Base-by-base conservation (phyloP, 1,139 yeast species). In the Meyerozyma smithsonii region DNA sequence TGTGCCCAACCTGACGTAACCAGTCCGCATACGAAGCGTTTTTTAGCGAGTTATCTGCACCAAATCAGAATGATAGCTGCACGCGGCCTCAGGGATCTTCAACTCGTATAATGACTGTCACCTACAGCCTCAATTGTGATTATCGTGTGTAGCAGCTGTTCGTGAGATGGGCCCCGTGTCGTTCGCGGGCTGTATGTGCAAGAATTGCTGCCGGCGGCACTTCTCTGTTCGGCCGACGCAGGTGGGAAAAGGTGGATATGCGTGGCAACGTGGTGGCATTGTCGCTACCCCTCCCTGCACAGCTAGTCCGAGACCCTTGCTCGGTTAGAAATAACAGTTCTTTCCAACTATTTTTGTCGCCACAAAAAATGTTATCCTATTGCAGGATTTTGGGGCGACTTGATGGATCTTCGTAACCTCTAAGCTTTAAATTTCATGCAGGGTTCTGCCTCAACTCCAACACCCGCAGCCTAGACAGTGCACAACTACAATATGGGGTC, bases 1-100 rank as follows among this genome's bases (percentile, higher is more conserved):
- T n/a, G n/a, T n/a, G n/a, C 24, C 6, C 24, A 7, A 20, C 24
- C 24, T 7, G 24, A 20, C 8, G 24, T 6, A 20, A 6, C 24
- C 8, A 20, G 24, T 20, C 24, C n/a, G 30, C 30, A 26, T 26
- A 4, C 11, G 11, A 26, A 26, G 30, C 30, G 30, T 26, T 26
- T 26, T 26, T 26, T 5, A 26, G 30, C 30, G 30, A 26, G 30
- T 15, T 15, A 26, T 26, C 11, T 26, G 30, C 30, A 26, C 30
- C 16, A 23, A 11, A 23, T 23, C 25, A 4, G 12, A 11, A 21
- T 3, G 2, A 11, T 23, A 8, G 25, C 25, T 23, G 25, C 25
- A 6, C 25, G 12, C 5, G n/a, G 4, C n/a, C 12, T 11, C 25
- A 23, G 25, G 25, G 25, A 23, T 23, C 25, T 23, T 23, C n/a